These are phyloP conservation scores for Colletotrichum lindemuthianum DNA, from an alignment of 2,329 filamentous ascomycete genomes.

Conservation along the genomic window DNA sequence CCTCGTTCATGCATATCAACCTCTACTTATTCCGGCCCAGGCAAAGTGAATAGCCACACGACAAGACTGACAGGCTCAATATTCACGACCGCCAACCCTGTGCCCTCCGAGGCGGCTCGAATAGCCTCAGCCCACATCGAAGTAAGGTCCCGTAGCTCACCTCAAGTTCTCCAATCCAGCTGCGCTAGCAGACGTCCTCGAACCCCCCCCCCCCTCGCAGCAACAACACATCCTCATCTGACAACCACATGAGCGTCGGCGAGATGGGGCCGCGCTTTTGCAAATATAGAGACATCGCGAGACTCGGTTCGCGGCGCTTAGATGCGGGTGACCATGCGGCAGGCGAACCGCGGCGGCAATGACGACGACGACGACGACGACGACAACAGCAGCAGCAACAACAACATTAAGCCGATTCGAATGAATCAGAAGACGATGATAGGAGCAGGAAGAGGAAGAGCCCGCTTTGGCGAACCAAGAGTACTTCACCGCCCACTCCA, in stretches of 20 bases:
- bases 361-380: too few species aligned
- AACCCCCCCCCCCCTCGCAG: constrained; percentile 42
- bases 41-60: too few species aligned
- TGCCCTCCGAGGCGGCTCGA: constrained; percentile 35
- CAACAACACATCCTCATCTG: constrained; percentile 21
- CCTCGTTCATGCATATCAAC: too few species aligned
- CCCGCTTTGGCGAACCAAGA: constrained; percentile 43
- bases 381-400: too few species aligned
- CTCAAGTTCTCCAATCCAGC: constrained; percentile 50
- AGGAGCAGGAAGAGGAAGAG: constrained; percentile 38
- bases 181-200: constrained; percentile 42
- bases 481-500: constrained; percentile 45
- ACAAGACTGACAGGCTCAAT: background rate
- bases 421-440: too few species aligned
- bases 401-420: background rate
- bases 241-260: too few species aligned
- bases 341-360: background rate
- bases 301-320: constrained; percentile 21
- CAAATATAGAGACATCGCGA: too few species aligned
- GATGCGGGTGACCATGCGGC: background rate
- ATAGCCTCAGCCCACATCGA: constrained; percentile 48
- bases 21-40: too few species aligned
- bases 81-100: constrained; percentile 8
- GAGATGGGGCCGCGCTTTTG: too few species aligned
- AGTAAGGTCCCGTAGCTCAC: constrained; percentile 53